These are phyloP conservation scores for Thozetella sp. DNA, from an alignment of 495 filamentous ascomycete genomes.

Conservation along the genomic window DNA sequence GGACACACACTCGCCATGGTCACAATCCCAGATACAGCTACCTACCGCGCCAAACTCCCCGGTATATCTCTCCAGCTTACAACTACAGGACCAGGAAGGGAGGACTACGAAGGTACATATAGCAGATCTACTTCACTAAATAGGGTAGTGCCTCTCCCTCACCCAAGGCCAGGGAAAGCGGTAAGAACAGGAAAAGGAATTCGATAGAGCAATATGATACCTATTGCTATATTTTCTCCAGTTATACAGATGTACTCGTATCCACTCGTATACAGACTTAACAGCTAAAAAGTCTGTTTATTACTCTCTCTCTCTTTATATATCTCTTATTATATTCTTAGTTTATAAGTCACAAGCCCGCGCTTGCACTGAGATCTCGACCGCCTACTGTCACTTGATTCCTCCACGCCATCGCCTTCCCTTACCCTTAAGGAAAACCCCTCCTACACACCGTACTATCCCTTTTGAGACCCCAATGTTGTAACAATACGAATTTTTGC, in stretches of 20 bases:
- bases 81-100: neutral
- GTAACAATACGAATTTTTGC: too few relatives aligned
- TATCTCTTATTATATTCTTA: too few relatives aligned
- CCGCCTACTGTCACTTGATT: too few relatives aligned
- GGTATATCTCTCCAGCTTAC: slow-evolving; percentile 3
- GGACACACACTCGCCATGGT: slow-evolving; percentile 29
- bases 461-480: too few relatives aligned
- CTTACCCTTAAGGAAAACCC: too few relatives aligned
- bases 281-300: too few relatives aligned
- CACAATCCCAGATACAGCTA: slow-evolving; percentile 12
- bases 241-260: neutral
- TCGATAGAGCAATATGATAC: neutral
- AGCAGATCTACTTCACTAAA: neutral
- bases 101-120: neutral
- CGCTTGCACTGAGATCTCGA: too few relatives aligned
- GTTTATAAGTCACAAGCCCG: too few relatives aligned
- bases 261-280: neutral
- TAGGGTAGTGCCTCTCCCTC: neutral
- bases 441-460: too few relatives aligned
- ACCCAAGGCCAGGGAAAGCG: neutral
- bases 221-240: neutral
- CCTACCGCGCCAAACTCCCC: slow-evolving; percentile 34
- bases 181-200: neutral
- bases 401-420: too few relatives aligned
- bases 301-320: neutral